A percentile compares a stretch with the other conserved stretches of the same genome.
These are phyloP conservation scores for Aotearoamyces nothofagi DNA, from an alignment of 2,329 filamentous ascomycete species.

Conservation along the genomic window DNA sequence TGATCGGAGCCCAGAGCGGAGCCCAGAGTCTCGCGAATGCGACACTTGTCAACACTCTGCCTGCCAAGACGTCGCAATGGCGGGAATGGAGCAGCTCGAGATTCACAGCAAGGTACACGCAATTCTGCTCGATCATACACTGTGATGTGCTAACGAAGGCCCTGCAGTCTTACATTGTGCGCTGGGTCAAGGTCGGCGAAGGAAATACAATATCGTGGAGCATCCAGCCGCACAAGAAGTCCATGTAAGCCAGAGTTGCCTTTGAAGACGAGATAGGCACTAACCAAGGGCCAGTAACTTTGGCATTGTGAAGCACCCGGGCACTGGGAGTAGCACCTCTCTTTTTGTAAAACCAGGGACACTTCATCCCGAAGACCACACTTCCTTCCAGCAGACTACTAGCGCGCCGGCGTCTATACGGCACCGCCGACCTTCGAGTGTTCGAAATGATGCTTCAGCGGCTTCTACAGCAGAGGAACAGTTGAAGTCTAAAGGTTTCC, in stretches of 20 bases:
- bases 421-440: constrained; percentile 26
- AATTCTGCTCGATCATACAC: constrained; percentile 1
- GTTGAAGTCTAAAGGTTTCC: constrained; percentile 50
- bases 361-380: constrained; percentile 1
- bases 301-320: constrained; percentile 93
- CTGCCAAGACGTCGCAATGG: constrained; percentile 81
- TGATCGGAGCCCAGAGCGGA: too few species aligned
- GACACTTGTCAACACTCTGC: constrained; percentile 2
- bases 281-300: constrained; percentile 50
- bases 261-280: neutral
- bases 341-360: too few species aligned
- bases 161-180: constrained; percentile 86
- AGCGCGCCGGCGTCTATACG: too few species aligned
- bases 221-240: constrained; percentile 94
- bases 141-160: constrained; percentile 9
- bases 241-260: constrained; percentile 45
- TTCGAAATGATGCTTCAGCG: constrained; percentile 42
- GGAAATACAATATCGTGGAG: constrained; percentile 95
- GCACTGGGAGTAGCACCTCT: constrained; percentile 47
- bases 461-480: constrained; percentile 45
- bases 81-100: constrained; percentile 90
- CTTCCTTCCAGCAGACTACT: constrained; percentile 6
- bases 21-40: too few species aligned
- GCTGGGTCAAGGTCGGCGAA: constrained; percentile 86
- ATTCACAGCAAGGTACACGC: constrained; percentile 82